Percentiles rank a stretch among this genome's conserved stretches.
Evolutionary conservation across 2,329 filamentous ascomycete species (phyloP).

Genomic region (Phyllosticta citribraziliensis): DNA sequence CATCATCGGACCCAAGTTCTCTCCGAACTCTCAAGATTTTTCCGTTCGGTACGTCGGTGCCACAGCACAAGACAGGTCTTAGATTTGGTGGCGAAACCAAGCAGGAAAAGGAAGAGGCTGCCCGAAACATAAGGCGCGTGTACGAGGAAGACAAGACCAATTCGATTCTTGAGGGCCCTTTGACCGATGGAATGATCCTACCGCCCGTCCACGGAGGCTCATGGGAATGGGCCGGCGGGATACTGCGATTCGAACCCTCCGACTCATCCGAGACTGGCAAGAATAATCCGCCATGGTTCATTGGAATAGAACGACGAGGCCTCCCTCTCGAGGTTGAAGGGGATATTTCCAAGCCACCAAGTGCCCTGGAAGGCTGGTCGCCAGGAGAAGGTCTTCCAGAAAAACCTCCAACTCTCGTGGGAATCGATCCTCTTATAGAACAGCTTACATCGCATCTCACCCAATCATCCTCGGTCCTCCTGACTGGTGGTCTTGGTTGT

Average conservation of each 20-base stretch:
- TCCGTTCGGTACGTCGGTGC: conserved; percentile 56
- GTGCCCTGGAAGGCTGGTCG: conserved; percentile 35
- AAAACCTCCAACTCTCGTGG: conserved; percentile 58
- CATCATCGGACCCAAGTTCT: conserved; percentile 29
- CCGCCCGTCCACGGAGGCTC: conserved; percentile 48
- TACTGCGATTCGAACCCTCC: conserved; percentile 65
- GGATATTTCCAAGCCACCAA: conserved; percentile 45
- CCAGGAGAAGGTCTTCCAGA: conserved; percentile 45
- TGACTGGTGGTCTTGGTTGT: conserved; percentile 81
- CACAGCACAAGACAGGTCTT: conserved; percentile 54
- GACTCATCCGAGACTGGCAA: conserved; percentile 27
- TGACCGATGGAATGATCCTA: conserved; percentile 82
- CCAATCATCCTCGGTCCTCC: conserved; percentile 77
- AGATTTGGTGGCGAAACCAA: conserved; percentile 85
- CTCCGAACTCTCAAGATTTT: conserved; percentile 65
- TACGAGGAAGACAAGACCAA: conserved; percentile 50
- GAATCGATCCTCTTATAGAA: conserved; percentile 67
- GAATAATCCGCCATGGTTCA: conserved; percentile 57
- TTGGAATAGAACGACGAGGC: conserved; percentile 62
- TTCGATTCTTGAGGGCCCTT: conserved; percentile 65
- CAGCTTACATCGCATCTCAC: conserved; percentile 67
- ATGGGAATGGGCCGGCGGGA: conserved; percentile 66
- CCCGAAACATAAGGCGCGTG: conserved; percentile 60
- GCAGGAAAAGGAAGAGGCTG: conserved; percentile 67
- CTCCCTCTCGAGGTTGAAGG: conserved; percentile 66